These are phyloP conservation scores for Cladosporium sp. DNA, from an alignment of 2,329 filamentous ascomycete genomes.

Conservation along the genomic window DNA sequence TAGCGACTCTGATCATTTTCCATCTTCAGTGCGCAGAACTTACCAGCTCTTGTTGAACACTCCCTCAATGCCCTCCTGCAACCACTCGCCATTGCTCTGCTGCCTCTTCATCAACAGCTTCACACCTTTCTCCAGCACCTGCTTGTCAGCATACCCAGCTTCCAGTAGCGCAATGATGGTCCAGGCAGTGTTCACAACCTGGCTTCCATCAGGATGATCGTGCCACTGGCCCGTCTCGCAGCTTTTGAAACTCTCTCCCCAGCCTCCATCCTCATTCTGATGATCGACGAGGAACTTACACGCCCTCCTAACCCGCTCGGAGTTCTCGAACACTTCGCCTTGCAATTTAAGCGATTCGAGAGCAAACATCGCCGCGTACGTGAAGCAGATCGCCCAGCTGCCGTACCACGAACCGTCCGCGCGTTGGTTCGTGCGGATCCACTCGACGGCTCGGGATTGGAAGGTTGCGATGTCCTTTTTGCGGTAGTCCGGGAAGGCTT, in stretches of 20 bases:
- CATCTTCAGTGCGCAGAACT: constrained; percentile 32
- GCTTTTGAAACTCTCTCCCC: constrained; percentile 90
- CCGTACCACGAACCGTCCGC: constrained; percentile 95
- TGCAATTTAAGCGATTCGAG: constrained; percentile 78
- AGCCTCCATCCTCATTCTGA: constrained; percentile 85
- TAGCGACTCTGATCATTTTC: constrained; percentile 7
- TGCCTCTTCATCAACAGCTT: constrained; percentile 81
- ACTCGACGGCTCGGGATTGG: constrained; percentile 68
- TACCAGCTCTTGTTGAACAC: constrained; percentile 97
- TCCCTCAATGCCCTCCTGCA: constrained; percentile 92
- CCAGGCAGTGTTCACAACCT: constrained; percentile 95
- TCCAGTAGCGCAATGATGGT: constrained; percentile 71
- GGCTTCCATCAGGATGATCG: constrained; percentile 68
- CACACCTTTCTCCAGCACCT: constrained; percentile 68
- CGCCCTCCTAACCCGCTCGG: constrained; percentile 64
- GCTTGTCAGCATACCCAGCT: constrained; percentile 71
- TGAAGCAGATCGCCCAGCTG: constrained; percentile 97
- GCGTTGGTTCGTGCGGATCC: constrained; percentile 75
- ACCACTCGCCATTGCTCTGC: constrained; percentile 85
- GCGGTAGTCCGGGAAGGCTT: constrained; percentile 78
- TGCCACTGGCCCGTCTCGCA: constrained; percentile 73
- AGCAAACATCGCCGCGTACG: constrained; percentile 95
- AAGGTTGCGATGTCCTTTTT: constrained; percentile 68
- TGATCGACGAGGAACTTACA: constrained; percentile 83
- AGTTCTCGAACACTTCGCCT: constrained; percentile 77